Evolutionary conservation across 192 early-diverging fungal species (phyloP), one percentile per base, ranked within the genome.

Genomic region (Spizellomyces sp.): DNA sequence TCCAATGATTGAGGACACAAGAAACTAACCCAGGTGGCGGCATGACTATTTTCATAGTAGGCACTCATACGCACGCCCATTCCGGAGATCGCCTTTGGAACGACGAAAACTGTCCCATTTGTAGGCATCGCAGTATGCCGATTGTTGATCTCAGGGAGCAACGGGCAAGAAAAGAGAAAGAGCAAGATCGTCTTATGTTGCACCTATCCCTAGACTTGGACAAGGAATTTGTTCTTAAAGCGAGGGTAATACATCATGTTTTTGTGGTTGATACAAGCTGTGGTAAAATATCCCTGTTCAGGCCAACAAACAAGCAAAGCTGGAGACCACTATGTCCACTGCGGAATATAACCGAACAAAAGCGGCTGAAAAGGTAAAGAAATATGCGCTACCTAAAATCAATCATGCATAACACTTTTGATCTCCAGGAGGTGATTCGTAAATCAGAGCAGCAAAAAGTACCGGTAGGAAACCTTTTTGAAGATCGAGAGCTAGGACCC

Each of bases 381-480:
- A 36, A 36, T 36, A 36, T 36, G 27, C n/a, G n/a, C 27, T 36
- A 36, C 27, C 27, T 3, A 36, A 36, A 36, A 36, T 36, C 27
- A 2, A 36, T 36, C 27, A 36, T 36, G 27, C 27, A 0, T 36
- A 36, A 36, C 27, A 36, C 0, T 3, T n/a, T 36, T 36, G 27
- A 36, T 36, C 27, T 36, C 27, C 27, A 36, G 27, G 27, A 36
- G 27, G 27, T 36, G 27, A 36, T 36, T 36, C 27, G 27, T 36
- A 36, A 36, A 36, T 2, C 27, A 36, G 27, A 36, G 27, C 27
- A 36, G 27, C 27, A 36, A 0, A 36, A 36, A 15, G 14, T 75
- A 17, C 82, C 82, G 8, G 64, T 83, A 15, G 80, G 80, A 9
- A 75, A 83, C 56, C 48, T 82, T 44, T 82, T 78, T 81, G 83